These are phyloP conservation scores for Lachnellula occidentalis DNA, from an alignment of 2,329 filamentous ascomycete species.

Conservation along the genomic window DNA sequence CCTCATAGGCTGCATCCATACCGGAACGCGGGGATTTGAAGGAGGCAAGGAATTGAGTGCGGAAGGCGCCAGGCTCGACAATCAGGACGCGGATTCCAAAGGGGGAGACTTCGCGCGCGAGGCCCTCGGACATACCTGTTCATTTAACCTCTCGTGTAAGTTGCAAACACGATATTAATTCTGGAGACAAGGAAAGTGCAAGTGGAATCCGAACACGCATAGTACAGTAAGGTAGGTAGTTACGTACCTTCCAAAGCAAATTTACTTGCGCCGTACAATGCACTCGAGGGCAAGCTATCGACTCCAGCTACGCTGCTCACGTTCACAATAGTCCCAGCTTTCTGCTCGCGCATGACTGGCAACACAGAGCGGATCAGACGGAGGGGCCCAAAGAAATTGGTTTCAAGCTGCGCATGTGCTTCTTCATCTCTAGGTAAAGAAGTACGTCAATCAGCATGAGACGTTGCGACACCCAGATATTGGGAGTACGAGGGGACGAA, in stretches of 20 bases:
- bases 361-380: conserved; percentile 43
- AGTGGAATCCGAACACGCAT: not conserved
- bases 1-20: not conserved
- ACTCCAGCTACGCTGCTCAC: conserved; percentile 6
- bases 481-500: not conserved
- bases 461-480: not conserved
- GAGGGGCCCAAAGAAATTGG: conserved; percentile 48
- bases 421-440: conserved; percentile 1
- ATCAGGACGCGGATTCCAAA: conserved; percentile 3
- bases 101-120: conserved; percentile 29
- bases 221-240: not conserved
- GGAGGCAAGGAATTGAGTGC: not conserved
- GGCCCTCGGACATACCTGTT: conserved; percentile 25
- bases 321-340: conserved; percentile 31
- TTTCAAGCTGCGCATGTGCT: conserved; percentile 36
- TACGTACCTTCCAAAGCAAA: conserved; percentile 10
- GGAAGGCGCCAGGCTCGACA: conserved; percentile 8
- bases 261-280: conserved; percentile 7
- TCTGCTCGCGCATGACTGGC: conserved; percentile 38
- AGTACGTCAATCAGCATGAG: no score
- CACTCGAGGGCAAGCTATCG: not conserved
- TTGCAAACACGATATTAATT: no score
- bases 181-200: not conserved
- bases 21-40: not conserved
- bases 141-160: not conserved